Evolutionary conservation across 2,329 filamentous ascomycete genomes (phyloP), one percentile per base, ranked within the genome.

Genomic region (Sporothrix protearum): DNA sequence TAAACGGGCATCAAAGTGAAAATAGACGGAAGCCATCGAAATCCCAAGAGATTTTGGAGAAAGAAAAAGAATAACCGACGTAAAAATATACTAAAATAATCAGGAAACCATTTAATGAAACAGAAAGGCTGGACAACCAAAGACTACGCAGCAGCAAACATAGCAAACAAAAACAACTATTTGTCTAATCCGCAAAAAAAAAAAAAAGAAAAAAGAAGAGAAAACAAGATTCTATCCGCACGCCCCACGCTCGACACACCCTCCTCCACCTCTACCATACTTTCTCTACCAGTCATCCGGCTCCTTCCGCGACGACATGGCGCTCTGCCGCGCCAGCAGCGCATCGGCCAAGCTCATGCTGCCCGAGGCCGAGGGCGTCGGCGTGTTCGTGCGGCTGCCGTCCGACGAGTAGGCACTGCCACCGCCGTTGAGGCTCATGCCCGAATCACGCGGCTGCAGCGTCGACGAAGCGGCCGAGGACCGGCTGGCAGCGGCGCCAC

Each of bases 281-380:
- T 42, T 19, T 19, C 42, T 61, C 55, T 66, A 92, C 90, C 90
- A 92, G 77, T 92, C 89, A 75, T 91, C 90, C 63, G 92, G 89
- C 22, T 91, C 89, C 25, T 90, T 87, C 80, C 88, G 88, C 77
- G 86, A 88, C 77, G 90, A 89, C 90, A 93, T 93, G 6, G 91
- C 91, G 75, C 88, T 89, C 83, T 94, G 91, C 76, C 92, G 85
- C 57, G 91, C 91, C 76, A 92, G 83, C 76, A 96, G 82, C n/a
- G 92, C 92, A 78, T 94, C 92, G 2, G 92, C 92, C 75, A 96
- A 81, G 61, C 91, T 92, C 76, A 95, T 81, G 49, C 91, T 91
- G 66, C 91, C 91, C 16, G 59, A 61, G 2, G 93, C 79, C 78
- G 90, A 92, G 16, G 90, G 87, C 49, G 87, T 93, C 3, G 91